Conservation (phyloP, 2,329 filamentous ascomycete genomes). For the Fusarium miscanthi region DNA sequence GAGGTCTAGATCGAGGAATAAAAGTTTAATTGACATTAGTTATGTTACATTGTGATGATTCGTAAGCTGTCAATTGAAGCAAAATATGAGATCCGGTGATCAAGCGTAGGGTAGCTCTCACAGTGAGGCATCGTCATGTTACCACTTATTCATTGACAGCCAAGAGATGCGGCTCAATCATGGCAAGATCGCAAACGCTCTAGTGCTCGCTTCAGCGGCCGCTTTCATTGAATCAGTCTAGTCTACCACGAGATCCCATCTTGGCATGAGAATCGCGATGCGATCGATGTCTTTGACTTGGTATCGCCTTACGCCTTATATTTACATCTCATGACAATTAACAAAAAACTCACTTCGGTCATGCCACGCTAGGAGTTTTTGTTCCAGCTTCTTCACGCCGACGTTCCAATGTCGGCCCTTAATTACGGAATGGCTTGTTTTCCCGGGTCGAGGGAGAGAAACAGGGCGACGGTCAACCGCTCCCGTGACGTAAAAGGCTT, state of each 20-base stretch:
- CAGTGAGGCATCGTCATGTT: background rate
- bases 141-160: background rate
- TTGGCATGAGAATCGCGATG: constrained; percentile 17
- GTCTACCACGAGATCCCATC: background rate
- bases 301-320: background rate
- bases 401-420: background rate
- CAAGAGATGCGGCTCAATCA: constrained; percentile 33
- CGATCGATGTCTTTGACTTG: background rate
- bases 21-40: background rate
- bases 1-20: background rate
- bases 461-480: constrained; percentile 12
- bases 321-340: background rate
- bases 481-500: constrained; percentile 23
- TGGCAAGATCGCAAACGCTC: background rate
- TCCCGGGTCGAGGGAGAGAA: background rate
- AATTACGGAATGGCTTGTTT: background rate
- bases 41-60: background rate
- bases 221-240: background rate
- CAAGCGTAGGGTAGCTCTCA: background rate
- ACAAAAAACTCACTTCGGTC: background rate
- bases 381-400: background rate
- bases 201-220: constrained; percentile 7
- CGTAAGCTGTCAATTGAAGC: background rate
- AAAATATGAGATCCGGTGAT: background rate
- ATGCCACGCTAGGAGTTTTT: background rate